Evolutionary conservation across 495 filamentous ascomycete species (phyloP).

Genomic region (Lichina pygmaea): DNA sequence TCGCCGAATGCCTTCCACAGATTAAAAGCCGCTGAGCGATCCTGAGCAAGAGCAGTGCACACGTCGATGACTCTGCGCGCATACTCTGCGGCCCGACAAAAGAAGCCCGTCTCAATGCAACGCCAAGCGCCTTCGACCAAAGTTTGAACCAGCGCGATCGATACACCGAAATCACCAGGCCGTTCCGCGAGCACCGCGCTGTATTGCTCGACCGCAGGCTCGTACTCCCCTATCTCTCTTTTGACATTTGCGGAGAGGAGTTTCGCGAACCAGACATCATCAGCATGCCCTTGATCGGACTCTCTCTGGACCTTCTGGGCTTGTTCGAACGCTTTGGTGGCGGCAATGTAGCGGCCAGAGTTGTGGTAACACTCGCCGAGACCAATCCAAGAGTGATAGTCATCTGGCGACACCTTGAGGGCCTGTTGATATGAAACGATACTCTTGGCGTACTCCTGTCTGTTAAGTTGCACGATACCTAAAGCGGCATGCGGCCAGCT

Average conservation of each 20-base stretch:
- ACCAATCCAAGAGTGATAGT: constrained; percentile 90
- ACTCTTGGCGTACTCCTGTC: constrained; percentile 65
- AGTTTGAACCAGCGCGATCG: constrained; percentile 65
- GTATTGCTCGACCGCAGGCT: constrained; percentile 55
- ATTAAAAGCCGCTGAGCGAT: constrained; percentile 50
- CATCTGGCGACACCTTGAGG: constrained; percentile 51
- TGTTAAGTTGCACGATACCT: constrained; percentile 88
- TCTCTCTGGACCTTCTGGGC: constrained; percentile 42
- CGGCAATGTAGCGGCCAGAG: constrained; percentile 73
- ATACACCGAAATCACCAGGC: constrained; percentile 58
- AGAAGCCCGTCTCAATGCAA: constrained; percentile 54
- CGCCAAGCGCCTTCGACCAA: constrained; percentile 56
- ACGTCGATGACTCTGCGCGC: constrained; percentile 30
- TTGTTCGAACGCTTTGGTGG: constrained; percentile 69
- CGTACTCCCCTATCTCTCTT: constrained; percentile 69
- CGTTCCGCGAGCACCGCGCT: constrained; percentile 34
- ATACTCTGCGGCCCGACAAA: constrained; percentile 46
- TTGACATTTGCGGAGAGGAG: constrained; percentile 95
- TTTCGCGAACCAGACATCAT: constrained; percentile 70
- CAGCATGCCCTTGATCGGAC: constrained; percentile 14
- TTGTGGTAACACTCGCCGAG: constrained; percentile 90
- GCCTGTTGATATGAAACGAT: constrained; percentile 80
- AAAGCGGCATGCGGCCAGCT: constrained; percentile 96
- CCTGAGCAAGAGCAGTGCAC: constrained; percentile 21
- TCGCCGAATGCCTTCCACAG: constrained; percentile 90